Percentiles rank a stretch among this genome's conserved stretches.
Conservation (phyloP, 106 monocot genomes). For the Agapanthus africanus region DNA sequence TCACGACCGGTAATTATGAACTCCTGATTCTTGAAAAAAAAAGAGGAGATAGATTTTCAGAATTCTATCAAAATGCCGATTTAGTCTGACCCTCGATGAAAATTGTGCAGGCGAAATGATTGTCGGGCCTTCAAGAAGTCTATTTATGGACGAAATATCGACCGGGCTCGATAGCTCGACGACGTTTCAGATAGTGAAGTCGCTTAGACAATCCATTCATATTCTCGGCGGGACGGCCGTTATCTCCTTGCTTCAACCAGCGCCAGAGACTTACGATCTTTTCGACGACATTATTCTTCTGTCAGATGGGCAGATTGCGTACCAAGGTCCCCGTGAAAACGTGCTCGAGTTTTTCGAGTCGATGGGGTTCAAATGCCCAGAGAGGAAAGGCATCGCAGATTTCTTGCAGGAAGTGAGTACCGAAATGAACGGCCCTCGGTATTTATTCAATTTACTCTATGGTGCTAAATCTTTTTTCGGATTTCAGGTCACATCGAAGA, state of each 20-base stretch:
- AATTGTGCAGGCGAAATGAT: conserved; percentile 23
- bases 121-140: conserved; percentile 26
- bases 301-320: conserved; percentile 31
- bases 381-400: conserved; percentile 36
- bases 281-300: conserved; percentile 42
- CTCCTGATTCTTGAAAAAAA: background rate
- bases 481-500: conserved; percentile 37
- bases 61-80: background rate
- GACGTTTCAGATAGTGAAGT: conserved; percentile 31
- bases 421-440: background rate
- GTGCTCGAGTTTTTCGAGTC: conserved; percentile 36
- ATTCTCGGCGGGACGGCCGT: conserved; percentile 24
- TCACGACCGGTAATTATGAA: conserved; percentile 36
- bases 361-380: conserved; percentile 39
- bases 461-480: background rate
- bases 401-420: conserved; percentile 36
- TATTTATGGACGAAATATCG: conserved; percentile 42
- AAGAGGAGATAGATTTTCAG: background rate
- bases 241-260: conserved; percentile 34
- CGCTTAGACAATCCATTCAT: conserved; percentile 24
- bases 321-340: conserved; percentile 29
- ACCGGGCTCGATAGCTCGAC: conserved; percentile 40
- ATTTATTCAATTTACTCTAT: background rate
- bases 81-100: too few species aligned
- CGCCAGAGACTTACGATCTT: conserved; percentile 31